Conservation (phyloP, 176 grass and related monocot species). For the Aegilops sharonensis region DNA sequence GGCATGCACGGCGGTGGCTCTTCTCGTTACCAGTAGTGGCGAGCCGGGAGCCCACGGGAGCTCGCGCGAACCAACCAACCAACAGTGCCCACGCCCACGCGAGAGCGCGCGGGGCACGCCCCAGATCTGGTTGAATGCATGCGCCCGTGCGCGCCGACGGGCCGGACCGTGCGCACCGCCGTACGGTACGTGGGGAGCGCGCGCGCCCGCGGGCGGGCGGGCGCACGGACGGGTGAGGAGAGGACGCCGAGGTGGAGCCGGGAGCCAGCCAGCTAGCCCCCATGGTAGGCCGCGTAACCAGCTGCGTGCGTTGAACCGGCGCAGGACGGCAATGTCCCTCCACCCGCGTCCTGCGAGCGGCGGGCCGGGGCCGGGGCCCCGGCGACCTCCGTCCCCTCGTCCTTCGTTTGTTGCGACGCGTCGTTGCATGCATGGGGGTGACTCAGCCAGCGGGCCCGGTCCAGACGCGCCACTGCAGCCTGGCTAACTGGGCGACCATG, state of each 20-base stretch:
- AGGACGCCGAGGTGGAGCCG: not conserved
- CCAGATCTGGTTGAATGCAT: not conserved
- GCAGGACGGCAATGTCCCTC: not conserved
- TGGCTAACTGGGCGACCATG: not conserved
- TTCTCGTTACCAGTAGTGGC: not conserved
- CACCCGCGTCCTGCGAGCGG: not conserved
- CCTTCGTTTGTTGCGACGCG: not conserved
- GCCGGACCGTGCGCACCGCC: too few relatives aligned
- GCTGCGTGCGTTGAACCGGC: not conserved
- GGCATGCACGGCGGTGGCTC: not conserved
- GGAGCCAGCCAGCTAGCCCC: not conserved
- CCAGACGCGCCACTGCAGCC: not conserved
- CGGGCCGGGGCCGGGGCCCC: too few relatives aligned
- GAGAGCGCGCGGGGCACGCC: not conserved
- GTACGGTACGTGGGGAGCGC: not conserved
- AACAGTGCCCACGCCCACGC: not conserved
- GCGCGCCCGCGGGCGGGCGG: too few relatives aligned
- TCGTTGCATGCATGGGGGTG: not conserved
- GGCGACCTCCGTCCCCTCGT: not conserved
- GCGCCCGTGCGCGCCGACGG: not conserved
- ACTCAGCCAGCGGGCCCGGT: too few relatives aligned
- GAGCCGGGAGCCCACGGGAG: too few relatives aligned
- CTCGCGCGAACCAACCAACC: not conserved
- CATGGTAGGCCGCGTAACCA: too few relatives aligned
- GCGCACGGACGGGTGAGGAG: too few relatives aligned